Conservation (phyloP, 192 early-diverging fungal species). For the Spinellus fusiger region DNA sequence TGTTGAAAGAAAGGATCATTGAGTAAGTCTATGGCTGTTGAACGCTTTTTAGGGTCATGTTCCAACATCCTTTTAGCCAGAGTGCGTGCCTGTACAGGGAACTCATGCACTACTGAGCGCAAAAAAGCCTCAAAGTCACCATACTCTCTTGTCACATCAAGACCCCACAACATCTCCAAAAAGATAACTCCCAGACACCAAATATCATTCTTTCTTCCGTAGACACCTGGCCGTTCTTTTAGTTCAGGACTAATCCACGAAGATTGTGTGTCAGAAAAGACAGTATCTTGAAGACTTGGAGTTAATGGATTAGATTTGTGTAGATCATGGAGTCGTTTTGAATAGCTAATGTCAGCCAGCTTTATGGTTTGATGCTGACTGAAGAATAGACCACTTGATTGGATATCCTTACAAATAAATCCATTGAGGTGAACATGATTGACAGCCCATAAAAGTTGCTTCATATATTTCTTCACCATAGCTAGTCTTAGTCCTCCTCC, state of each 20-base stretch:
- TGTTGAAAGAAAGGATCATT: constrained; percentile 63
- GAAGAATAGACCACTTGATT: constrained; percentile 38
- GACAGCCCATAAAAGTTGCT: constrained; percentile 58
- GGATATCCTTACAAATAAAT: constrained; percentile 57
- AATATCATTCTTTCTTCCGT: constrained; percentile 68
- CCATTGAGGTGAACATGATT: constrained; percentile 60
- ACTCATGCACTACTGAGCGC: constrained; percentile 30
- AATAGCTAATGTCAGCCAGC: constrained; percentile 60
- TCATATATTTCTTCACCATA: constrained; percentile 48
- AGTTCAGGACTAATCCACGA: constrained; percentile 56
- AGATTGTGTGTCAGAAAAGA: background rate
- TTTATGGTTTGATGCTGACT: constrained; percentile 45
- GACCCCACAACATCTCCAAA: constrained; percentile 67
- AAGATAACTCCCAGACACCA: constrained; percentile 64
- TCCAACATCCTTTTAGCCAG: constrained; percentile 58
- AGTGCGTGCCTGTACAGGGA: constrained; percentile 43
- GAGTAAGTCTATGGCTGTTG: constrained; percentile 69
- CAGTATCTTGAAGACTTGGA: background rate
- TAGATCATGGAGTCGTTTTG: constrained; percentile 48
- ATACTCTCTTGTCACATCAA: constrained; percentile 47
- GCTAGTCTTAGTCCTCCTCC: constrained; percentile 50
- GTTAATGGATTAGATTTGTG: constrained; percentile 22
- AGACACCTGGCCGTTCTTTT: constrained; percentile 51
- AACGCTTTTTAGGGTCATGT: constrained; percentile 62
- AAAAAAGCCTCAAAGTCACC: constrained; percentile 47